Percentiles rank a stretch among this genome's conserved stretches.
Evolutionary conservation across 495 filamentous ascomycete genomes (phyloP).

Genomic region (Talaromyces proteolyticus): DNA sequence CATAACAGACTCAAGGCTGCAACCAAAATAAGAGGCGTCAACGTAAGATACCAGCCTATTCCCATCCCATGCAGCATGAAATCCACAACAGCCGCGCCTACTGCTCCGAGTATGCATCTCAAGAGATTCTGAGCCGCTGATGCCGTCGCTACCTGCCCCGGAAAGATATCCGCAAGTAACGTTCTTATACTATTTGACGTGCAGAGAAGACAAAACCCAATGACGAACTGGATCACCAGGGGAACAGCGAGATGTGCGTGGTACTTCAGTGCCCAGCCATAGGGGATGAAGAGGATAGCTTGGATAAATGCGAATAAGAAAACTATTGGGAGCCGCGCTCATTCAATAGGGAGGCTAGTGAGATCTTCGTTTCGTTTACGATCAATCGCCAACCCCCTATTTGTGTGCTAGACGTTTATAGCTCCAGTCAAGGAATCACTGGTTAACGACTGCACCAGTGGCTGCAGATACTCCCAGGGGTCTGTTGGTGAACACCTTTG

Average conservation of each 20-base stretch:
- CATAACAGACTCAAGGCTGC: constrained; percentile 11
- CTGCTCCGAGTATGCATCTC: constrained; percentile 61
- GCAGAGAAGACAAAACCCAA: constrained; percentile 46
- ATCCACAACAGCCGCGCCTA: constrained; percentile 50
- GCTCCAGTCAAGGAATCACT: constrained; percentile 57
- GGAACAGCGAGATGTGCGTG: constrained; percentile 41
- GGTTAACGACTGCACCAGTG: constrained; percentile 56
- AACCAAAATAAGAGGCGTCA: constrained; percentile 21
- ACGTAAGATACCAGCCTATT: constrained; percentile 36
- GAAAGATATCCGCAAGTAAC: constrained; percentile 14
- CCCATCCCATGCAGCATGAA: constrained; percentile 57
- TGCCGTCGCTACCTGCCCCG: constrained; percentile 52
- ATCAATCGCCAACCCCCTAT: constrained; percentile 35
- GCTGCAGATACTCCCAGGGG: constrained; percentile 52
- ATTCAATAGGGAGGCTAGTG: constrained; percentile 30
- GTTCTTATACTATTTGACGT: constrained; percentile 9
- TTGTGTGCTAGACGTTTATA: constrained; percentile 26
- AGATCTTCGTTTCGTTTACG: constrained; percentile 35
- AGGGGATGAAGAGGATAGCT: constrained; percentile 29
- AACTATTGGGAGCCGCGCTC: constrained; percentile 22
- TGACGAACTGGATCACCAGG: constrained; percentile 49
- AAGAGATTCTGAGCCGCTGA: constrained; percentile 68
- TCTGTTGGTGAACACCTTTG: constrained; percentile 18
- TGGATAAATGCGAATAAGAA: constrained; percentile 23
- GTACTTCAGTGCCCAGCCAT: constrained; percentile 51